Conservation (phyloP, 2,329 filamentous ascomycete species). For the Cercospora sp. region DNA sequence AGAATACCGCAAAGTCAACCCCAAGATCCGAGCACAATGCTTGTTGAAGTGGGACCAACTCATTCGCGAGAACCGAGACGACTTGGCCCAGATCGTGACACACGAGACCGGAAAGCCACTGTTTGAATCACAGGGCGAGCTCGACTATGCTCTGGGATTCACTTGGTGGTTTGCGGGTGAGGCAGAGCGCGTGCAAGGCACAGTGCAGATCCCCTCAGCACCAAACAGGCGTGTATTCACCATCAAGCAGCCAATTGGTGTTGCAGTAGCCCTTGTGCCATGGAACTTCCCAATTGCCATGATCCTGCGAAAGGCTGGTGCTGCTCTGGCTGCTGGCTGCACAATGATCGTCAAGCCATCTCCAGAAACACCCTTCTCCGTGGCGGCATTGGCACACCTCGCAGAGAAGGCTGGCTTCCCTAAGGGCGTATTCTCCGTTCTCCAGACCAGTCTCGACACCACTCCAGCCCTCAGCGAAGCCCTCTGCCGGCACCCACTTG, state of each 20-base stretch:
- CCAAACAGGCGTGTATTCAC: conserved; percentile 67
- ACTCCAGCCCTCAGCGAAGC: conserved; percentile 56
- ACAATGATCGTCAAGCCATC: conserved; percentile 73
- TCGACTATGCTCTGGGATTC: conserved; percentile 56
- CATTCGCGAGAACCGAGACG: conserved; percentile 62
- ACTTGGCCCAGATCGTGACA: conserved; percentile 63
- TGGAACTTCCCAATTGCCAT: conserved; percentile 63
- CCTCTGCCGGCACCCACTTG: conserved; percentile 57
- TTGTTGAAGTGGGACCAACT: conserved; percentile 65
- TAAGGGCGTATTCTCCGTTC: conserved; percentile 60
- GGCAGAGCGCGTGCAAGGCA: conserved; percentile 63
- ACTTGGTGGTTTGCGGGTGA: conserved; percentile 62
- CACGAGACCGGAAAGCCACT: conserved; percentile 59
- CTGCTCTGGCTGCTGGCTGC: conserved; percentile 69
- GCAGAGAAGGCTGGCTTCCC: conserved; percentile 59
- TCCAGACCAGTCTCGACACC: conserved; percentile 60
- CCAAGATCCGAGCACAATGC: conserved; percentile 61
- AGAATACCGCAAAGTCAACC: conserved; percentile 60
- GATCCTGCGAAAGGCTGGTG: conserved; percentile 66
- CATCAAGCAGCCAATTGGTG: conserved; percentile 73
- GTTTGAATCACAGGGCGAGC: conserved; percentile 53
- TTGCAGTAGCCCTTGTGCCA: conserved; percentile 66
- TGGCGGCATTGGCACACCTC: conserved; percentile 56
- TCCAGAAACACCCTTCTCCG: conserved; percentile 64
- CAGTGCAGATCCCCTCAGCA: conserved; percentile 58